Conservation (phyloP, 352 stramenopile genomes). For the Globisporangium iwayamae region DNA sequence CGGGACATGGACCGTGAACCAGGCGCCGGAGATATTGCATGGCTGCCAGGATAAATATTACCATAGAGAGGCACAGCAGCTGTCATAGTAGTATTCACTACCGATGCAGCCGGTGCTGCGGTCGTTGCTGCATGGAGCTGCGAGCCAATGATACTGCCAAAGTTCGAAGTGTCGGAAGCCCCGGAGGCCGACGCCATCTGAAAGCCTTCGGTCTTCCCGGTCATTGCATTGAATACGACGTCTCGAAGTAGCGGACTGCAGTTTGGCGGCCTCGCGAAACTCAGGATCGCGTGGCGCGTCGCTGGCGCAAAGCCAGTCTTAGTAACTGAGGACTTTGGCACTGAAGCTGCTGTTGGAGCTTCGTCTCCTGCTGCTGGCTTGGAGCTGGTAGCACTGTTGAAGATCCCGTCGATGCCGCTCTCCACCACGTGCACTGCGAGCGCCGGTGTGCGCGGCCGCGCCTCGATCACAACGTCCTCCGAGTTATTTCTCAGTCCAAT, state of each 20-base stretch:
- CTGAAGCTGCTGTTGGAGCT: background rate
- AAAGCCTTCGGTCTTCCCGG: background rate
- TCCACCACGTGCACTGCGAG: slow-evolving; percentile 15
- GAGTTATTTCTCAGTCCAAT: background rate
- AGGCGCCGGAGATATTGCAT: background rate
- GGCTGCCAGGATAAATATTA: background rate
- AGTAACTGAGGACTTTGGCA: background rate
- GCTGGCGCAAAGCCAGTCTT: background rate
- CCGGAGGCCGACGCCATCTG: background rate
- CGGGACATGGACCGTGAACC: background rate
- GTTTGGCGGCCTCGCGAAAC: background rate
- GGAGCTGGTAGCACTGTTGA: background rate
- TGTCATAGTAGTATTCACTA: background rate
- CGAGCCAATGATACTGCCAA: slow-evolving; percentile 5
- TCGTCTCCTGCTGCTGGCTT: background rate
- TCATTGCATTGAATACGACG: slow-evolving; percentile 16
- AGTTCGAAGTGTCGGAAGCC: background rate
- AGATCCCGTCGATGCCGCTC: slow-evolving; percentile 15
- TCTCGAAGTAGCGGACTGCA: background rate
- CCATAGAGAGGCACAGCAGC: background rate
- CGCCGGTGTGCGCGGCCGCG: background rate
- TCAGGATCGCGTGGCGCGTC: slow-evolving; percentile 15
- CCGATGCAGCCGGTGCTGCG: background rate
- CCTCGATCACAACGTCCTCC: background rate
- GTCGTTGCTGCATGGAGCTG: slow-evolving; percentile 2